phyloP scores from a whole-genome alignment of 2,329 filamentous ascomycete species.

The Neofusicoccum sp. region DNA sequence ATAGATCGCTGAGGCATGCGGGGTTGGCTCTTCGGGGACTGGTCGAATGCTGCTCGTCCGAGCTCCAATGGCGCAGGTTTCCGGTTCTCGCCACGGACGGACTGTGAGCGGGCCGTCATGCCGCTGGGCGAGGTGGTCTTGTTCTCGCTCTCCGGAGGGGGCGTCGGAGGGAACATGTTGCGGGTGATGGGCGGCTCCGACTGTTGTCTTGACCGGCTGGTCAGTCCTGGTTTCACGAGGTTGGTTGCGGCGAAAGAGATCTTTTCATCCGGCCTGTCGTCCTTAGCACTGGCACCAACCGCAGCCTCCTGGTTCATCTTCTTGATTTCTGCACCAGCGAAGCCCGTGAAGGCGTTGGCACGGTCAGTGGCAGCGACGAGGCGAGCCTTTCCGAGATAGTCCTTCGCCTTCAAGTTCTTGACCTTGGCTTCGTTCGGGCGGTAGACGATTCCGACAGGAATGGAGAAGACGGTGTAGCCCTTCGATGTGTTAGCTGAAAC shows the following conservation, averaged over 20 bases:
- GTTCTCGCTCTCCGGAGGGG: conserved; percentile 85
- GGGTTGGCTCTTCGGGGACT: conserved; percentile 26
- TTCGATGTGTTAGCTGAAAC: conserved; percentile 41
- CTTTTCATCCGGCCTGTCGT: conserved; percentile 79
- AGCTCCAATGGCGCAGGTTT: conserved; percentile 50
- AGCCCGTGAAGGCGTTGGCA: conserved; percentile 77
- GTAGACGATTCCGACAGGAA: conserved; percentile 93
- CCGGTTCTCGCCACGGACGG: conserved; percentile 48
- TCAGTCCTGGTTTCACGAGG: conserved; percentile 81
- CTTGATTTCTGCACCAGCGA: conserved; percentile 75
- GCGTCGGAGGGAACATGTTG: conserved; percentile 94
- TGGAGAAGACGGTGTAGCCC: conserved; percentile 98
- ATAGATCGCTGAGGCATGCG: conserved; percentile 42
- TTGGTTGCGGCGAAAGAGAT: conserved; percentile 92
- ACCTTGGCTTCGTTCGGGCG: conserved; percentile 96
- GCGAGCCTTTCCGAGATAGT: conserved; percentile 94
- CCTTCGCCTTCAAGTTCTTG: conserved; percentile 95
- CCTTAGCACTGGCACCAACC: conserved; percentile 53
- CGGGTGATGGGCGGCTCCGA: conserved; percentile 77
- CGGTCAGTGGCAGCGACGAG: conserved; percentile 85
- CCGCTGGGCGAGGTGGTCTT: conserved; percentile 24
- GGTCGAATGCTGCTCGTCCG: conserved; percentile 49
- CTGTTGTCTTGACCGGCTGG: conserved; percentile 73
- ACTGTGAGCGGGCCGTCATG: conserved; percentile 42
- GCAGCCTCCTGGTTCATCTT: conserved; percentile 51